Conservation (phyloP, 1,284 basidiomycete species). For the Sanghuangporus weigelae region DNA sequence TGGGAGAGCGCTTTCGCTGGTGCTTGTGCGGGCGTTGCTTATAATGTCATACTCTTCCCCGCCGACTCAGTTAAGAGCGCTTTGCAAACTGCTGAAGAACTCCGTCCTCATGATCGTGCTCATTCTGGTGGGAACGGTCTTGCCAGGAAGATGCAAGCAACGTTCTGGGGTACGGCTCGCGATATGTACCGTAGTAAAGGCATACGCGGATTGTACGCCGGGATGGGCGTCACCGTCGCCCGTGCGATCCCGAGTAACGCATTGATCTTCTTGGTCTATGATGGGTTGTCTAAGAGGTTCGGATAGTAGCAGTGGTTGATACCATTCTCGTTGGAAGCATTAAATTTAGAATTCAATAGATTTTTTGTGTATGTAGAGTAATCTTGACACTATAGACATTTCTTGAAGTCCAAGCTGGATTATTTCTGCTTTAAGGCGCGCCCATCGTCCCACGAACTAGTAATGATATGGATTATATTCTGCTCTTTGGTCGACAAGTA, state of each 20-base stretch:
- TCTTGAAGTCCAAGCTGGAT: background rate
- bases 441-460: background rate
- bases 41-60: conserved; percentile 85
- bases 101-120: conserved; percentile 45
- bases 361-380: background rate
- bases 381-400: background rate
- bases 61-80: conserved; percentile 94
- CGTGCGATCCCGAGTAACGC: conserved; percentile 87
- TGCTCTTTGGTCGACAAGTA: background rate
- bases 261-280: conserved; percentile 89
- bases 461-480: background rate
- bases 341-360: background rate
- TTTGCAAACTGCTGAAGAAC: conserved; percentile 92
- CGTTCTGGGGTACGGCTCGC: conserved; percentile 68
- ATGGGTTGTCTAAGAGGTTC: conserved; percentile 62
- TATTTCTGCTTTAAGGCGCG: background rate
- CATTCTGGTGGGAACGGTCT: background rate
- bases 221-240: conserved; percentile 91
- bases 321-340: background rate
- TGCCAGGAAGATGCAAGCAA: conserved; percentile 31
- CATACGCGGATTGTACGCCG: conserved; percentile 84
- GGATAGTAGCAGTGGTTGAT: background rate
- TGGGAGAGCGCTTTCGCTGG: conserved; percentile 86
- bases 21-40: conserved; percentile 82
- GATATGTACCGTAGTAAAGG: conserved; percentile 79